Percentiles rank a stretch among this genome's conserved stretches.
phyloP scores from a whole-genome alignment of 192 early-diverging fungal species.

The Funneliformis geosporum region DNA sequence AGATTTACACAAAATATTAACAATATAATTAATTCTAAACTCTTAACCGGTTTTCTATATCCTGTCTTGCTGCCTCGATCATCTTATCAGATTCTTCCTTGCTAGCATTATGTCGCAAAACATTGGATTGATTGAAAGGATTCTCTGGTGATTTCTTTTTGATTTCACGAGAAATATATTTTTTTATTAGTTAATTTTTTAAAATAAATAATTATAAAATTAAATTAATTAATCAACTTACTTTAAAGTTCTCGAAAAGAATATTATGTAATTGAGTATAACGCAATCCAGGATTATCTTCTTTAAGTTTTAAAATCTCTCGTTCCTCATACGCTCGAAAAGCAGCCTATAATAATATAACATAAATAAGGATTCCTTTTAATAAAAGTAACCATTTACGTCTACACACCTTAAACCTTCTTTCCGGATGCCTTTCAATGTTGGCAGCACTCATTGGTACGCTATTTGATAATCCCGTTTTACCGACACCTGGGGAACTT shows the following conservation, averaged over 20 bases:
- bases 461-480: conserved; percentile 2
- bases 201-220: neutral
- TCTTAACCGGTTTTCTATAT: conserved; percentile 54
- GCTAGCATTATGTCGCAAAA: conserved; percentile 72
- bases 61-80: conserved; percentile 49
- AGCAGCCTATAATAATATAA: conserved; percentile 51
- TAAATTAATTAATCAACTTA: neutral
- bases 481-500: conserved; percentile 22
- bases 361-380: neutral
- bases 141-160: conserved; percentile 73
- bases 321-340: conserved; percentile 68
- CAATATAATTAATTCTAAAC: conserved; percentile 32
- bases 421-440: conserved; percentile 88
- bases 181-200: neutral
- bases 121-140: conserved; percentile 73
- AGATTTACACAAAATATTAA: neutral
- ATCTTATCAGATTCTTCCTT: conserved; percentile 58
- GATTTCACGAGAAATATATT: neutral
- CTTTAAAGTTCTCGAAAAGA: conserved; percentile 73
- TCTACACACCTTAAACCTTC: conserved; percentile 64
- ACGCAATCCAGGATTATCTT: conserved; percentile 79
- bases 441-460: conserved; percentile 46
- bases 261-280: conserved; percentile 77
- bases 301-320: conserved; percentile 71
- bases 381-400: neutral